These are phyloP conservation scores for Protea cynaroides DNA, from an alignment of 164 flowering plant genomes.

Conservation along the genomic window DNA sequence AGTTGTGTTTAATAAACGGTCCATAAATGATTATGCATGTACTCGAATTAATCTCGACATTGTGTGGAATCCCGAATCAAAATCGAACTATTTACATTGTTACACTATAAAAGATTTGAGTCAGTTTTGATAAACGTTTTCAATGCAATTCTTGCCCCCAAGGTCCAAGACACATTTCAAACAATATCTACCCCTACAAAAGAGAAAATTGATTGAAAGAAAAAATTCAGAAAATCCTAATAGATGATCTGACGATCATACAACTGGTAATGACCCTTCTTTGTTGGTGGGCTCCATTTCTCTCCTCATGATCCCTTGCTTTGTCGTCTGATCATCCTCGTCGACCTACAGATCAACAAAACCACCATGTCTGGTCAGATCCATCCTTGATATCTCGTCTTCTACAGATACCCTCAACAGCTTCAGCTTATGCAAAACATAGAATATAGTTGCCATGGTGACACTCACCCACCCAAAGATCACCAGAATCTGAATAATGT, in stretches of 20 bases:
- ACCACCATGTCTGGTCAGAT: constrained; percentile 76
- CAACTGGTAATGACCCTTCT: neutral
- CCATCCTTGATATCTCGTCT: constrained; percentile 85
- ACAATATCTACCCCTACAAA: constrained; percentile 1
- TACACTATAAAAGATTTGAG: too few relatives aligned
- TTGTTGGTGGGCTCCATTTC: constrained; percentile 8
- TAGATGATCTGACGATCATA: too few relatives aligned
- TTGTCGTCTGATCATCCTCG: constrained; percentile 16
- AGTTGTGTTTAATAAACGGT: too few relatives aligned
- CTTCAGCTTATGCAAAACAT: constrained; percentile 32
- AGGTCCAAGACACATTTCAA: neutral
- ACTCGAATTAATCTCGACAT: too few relatives aligned
- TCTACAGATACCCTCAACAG: constrained; percentile 57
- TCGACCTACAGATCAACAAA: constrained; percentile 55
- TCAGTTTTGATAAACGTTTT: too few relatives aligned
- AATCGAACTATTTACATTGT: too few relatives aligned
- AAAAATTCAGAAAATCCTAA: too few relatives aligned
- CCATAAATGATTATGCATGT: too few relatives aligned
- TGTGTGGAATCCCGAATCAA: too few relatives aligned
- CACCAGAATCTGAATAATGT: too few relatives aligned
- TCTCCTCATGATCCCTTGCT: constrained; percentile 12
- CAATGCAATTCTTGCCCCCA: too few relatives aligned
- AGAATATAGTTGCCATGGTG: constrained; percentile 72
- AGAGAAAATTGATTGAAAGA: too few relatives aligned
- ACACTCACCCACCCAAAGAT: constrained; percentile 73